Base-by-base conservation (phyloP, 768 basidiomycete genomes). In the Russula sp. region DNA sequence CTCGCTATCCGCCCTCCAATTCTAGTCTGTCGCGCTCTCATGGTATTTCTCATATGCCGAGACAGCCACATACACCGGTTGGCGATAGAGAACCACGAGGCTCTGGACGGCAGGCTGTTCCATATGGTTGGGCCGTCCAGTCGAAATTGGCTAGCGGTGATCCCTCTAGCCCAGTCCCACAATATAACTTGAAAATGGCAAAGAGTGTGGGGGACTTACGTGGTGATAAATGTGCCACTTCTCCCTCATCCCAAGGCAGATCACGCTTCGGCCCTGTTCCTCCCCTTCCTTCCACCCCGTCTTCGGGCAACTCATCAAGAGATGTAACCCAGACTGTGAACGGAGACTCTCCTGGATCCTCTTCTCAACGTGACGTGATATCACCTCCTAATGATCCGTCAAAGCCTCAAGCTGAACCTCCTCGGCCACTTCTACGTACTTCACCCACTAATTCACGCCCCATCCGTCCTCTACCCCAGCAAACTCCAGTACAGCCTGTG, bases 111-210 rank as follows among this genome's bases (percentile, higher is more conserved):
- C 78, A 79, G 53, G 77, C 80, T 22, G 77, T 86, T 36, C 53
- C 70, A n/a, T n/a, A n/a, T 9, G 76, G 76, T 44, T 82, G 80
- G 76, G 71, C 81, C 28, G 80, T 84, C 24, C 73, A 77, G 16
- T 87, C 79, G 78, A 84, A 82, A 34, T 57, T 65, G 8, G 34
- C 44, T 7, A 61, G 57, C 24, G 61, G 69, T 34, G 69, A 62
- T n/a, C 8, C 61, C 16, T 67, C 67, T n/a, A 61, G 48, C 44
- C 65, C 67, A 40, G 46, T 20, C 18, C 65, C 65, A 52, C 46
- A 18, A 40, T 62, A 58, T 34, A 67, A 59, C 32, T 40, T 69
- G 48, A 69, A 69, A 62, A 64, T 59, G 68, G 62, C 68, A 38
- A 69, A 69, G 68, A 69, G 68, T 50, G 62, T 67, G 52, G 68